A percentile compares a stretch with the other conserved stretches of the same genome.
These are phyloP conservation scores for Lodderomyces metapsilosis DNA, from an alignment of 1,139 yeast species.

Conservation along the genomic window DNA sequence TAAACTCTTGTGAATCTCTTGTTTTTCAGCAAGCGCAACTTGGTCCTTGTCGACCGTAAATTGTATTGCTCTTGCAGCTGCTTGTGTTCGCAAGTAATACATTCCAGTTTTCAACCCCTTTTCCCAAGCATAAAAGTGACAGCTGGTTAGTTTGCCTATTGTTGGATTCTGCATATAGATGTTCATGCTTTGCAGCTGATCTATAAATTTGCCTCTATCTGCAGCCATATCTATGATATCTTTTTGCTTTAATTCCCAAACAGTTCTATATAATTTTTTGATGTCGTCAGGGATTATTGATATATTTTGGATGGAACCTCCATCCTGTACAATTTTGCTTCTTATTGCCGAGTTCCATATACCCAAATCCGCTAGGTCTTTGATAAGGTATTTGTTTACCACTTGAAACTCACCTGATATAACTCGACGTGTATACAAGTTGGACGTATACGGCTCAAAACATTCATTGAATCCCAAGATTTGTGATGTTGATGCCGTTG, in stretches of 20 bases:
- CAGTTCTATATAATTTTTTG: conserved; percentile 84
- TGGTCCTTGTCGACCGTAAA: conserved; percentile 65
- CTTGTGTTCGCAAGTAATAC: conserved; percentile 95
- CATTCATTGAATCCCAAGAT: conserved; percentile 88
- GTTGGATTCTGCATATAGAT: conserved; percentile 84
- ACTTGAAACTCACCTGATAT: conserved; percentile 87
- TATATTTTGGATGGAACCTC: conserved; percentile 84
- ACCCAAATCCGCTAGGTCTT: conserved; percentile 80
- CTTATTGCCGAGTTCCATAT: conserved; percentile 82
- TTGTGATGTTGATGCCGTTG: conserved; percentile 92
- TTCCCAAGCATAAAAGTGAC: conserved; percentile 98
- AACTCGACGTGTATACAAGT: conserved; percentile 83
- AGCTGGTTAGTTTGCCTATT: conserved; percentile 90
- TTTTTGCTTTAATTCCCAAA: conserved; percentile 94
- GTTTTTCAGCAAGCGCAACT: conserved; percentile 21
- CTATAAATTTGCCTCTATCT: conserved; percentile 89
- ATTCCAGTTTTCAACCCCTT: conserved; percentile 97
- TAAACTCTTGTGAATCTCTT: conserved; percentile 10
- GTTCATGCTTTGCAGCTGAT: conserved; percentile 92
- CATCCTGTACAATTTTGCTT: conserved; percentile 71
- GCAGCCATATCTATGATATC: conserved; percentile 92
- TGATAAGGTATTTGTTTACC: conserved; percentile 78
- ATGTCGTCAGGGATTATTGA: conserved; percentile 74
- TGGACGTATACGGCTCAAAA: conserved; percentile 88
- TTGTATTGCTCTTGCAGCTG: conserved; percentile 92